phyloP scores from a whole-genome alignment of 2,329 filamentous ascomycete genomes.

The Calonectria hawksworthii region DNA sequence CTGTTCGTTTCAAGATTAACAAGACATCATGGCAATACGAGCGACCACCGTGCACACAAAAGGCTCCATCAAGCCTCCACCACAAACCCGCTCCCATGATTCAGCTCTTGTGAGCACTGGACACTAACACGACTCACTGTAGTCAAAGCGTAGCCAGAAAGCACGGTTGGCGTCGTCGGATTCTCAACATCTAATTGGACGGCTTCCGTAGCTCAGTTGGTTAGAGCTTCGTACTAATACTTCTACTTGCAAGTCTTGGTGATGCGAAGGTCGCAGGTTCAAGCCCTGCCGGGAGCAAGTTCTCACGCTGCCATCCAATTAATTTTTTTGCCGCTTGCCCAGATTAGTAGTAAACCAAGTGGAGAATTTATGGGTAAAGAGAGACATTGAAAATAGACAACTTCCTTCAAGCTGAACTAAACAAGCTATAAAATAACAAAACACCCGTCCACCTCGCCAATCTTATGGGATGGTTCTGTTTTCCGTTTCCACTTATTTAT shows the following conservation, averaged over 20 bases:
- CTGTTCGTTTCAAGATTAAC: not conserved
- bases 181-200: not conserved
- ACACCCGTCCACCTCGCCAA: not conserved
- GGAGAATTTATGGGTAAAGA: not conserved
- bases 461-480: not conserved
- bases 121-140: not conserved
- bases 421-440: not conserved
- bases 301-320: not conserved
- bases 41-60: not conserved
- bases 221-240: slow-evolving; percentile 16
- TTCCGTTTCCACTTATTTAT: not conserved
- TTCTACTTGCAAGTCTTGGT: slow-evolving; percentile 1
- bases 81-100: not conserved
- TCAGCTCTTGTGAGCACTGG: not conserved
- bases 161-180: not conserved
- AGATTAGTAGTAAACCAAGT: not conserved
- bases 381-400: too few species aligned
- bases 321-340: not conserved
- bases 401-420: too few species aligned
- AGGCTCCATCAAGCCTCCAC: too few species aligned
- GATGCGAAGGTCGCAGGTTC: slow-evolving; percentile 13
- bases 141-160: not conserved
- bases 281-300: slow-evolving; percentile 8
- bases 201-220: slow-evolving; percentile 14
- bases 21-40: not conserved